Conservation (phyloP, 192 early-diverging fungal species). For the Backusella tuberculispora region DNA sequence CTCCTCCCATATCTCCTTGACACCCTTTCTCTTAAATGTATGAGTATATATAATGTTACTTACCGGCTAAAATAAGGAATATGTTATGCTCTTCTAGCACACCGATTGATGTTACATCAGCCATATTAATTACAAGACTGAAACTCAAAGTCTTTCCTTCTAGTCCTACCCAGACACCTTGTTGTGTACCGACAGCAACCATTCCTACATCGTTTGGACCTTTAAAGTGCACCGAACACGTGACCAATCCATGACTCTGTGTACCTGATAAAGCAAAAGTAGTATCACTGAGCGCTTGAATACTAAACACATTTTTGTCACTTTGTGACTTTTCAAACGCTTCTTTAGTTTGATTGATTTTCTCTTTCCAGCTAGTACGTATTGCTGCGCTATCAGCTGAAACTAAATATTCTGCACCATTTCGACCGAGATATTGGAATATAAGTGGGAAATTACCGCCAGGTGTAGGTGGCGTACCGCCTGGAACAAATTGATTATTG, state of each 20-base stretch:
- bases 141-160: constrained; percentile 51
- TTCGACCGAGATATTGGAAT: constrained; percentile 75
- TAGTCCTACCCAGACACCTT: constrained; percentile 79
- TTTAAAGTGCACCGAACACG: constrained; percentile 52
- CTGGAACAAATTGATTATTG: constrained; percentile 22
- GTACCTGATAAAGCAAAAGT: constrained; percentile 38
- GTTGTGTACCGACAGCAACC: constrained; percentile 84
- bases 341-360: constrained; percentile 66
- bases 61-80: constrained; percentile 83
- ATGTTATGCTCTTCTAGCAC: constrained; percentile 79
- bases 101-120: constrained; percentile 76
- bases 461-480: constrained; percentile 39
- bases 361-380: constrained; percentile 80
- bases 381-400: constrained; percentile 74
- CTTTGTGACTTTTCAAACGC: constrained; percentile 31
- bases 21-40: too few species aligned
- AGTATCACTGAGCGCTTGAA: constrained; percentile 51
- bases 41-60: constrained; percentile 15
- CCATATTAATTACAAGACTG: constrained; percentile 45
- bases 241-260: constrained; percentile 53
- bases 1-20: too few species aligned
- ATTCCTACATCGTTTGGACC: constrained; percentile 53
- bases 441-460: constrained; percentile 64
- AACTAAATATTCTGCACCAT: constrained; percentile 68
- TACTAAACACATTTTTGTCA: constrained; percentile 51